phyloP scores from a whole-genome alignment of 257 asterid species.

The Leonotis leonurus region DNA sequence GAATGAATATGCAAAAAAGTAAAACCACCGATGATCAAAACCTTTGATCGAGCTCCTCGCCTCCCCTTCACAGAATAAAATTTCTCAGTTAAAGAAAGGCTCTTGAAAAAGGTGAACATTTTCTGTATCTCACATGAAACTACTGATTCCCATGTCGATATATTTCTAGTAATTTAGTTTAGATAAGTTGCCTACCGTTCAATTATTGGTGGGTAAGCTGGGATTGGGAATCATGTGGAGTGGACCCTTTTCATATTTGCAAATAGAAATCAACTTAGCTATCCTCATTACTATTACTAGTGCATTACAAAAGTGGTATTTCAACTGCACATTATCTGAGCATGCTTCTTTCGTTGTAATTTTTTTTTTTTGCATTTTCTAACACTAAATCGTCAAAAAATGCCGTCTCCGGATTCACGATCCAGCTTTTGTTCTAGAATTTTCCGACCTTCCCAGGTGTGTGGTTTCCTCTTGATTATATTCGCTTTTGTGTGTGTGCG shows the following conservation, averaged over 20 bases:
- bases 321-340: slow-evolving; percentile 5
- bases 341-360: slow-evolving; percentile 10
- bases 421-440: slow-evolving; percentile 22
- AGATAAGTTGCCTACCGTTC: not conserved
- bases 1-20: no score
- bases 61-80: no score
- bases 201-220: slow-evolving; percentile 14
- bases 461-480: not conserved
- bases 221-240: slow-evolving; percentile 23
- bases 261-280: not conserved
- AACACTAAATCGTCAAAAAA: slow-evolving; percentile 12
- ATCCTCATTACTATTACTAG: slow-evolving; percentile 5
- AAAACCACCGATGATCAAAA: no score
- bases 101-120: no score
- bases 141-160: slow-evolving; percentile 8
- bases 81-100: no score
- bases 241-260: slow-evolving; percentile 21
- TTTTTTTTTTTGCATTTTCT: not conserved
- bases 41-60: no score
- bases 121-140: no score
- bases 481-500: not conserved
- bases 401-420: slow-evolving; percentile 39
- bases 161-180: not conserved
- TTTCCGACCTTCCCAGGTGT: slow-evolving; percentile 39
- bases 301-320: not conserved